Evolutionary conservation across 169 alveolate species (phyloP), one percentile per base, ranked within the genome.

Genomic region (Plasmodium billcollinsi): DNA sequence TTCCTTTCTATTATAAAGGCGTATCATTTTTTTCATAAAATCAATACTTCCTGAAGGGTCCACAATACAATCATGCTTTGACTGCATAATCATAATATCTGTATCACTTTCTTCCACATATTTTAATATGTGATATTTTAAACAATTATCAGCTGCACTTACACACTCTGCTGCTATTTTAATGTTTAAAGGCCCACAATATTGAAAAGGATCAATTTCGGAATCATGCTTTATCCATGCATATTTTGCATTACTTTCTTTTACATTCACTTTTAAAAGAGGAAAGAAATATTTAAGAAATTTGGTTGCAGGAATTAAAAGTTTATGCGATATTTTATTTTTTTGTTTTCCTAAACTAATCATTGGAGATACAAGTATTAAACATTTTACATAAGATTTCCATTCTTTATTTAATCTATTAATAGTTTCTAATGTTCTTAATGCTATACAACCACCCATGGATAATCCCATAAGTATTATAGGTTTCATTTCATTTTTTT

Each of bases 381-480:
- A 33, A 24, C 76, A 47, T 76, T 76, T 76, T 8, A 76, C 54
- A 56, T 76, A 65, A 5, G 11, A 11, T 63, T 76, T 76, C 89
- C 89, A 76, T 76, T 76, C 76, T 54, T 76, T 76, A 69, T 76
- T 76, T 24, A 45, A 56, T 24, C 67, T 50, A 58, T 47, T 63
- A 20, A 76, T 62, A 29, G 75, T 9, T 26, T 76, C 89, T 56
- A 76, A 26, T 6, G 89, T 63, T 50, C 65, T 76, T 56, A 76
- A 65, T 2, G 89, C 89, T 39, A 76, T 76, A 20, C 89, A 76
- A 20, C 89, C 89, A 49, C 89, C 89, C 89, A 76, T 76, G 20
- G 89, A 76, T 29, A 76, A 49, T 3, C 89, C 89, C 89, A 76
- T 76, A 45, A 76, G 49, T 24, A 76, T 76, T 8, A 76, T 76